Conservation (phyloP, 192 early-diverging fungal species). For the Entomortierella lignicola region DNA sequence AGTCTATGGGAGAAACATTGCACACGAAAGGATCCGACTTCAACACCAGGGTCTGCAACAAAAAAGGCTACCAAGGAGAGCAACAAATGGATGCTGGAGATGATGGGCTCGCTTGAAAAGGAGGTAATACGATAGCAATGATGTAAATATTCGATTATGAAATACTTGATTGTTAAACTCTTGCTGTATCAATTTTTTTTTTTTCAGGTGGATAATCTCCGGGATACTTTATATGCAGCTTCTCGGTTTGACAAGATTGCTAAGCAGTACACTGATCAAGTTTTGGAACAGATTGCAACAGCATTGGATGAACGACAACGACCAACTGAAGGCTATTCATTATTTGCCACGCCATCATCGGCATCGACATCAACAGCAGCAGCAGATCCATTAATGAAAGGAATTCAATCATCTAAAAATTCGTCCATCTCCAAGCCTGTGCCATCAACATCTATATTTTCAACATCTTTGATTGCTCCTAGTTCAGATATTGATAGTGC, state of each 20-base stretch:
- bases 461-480: not conserved
- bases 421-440: slow-evolving; percentile 1
- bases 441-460: not conserved
- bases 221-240: slow-evolving; percentile 36
- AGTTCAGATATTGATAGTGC: slow-evolving; percentile 10
- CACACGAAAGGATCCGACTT: not conserved
- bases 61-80: slow-evolving; percentile 1
- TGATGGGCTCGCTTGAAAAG: slow-evolving; percentile 42
- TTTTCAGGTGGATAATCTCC: slow-evolving; percentile 46
- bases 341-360: not conserved
- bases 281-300: slow-evolving; percentile 42
- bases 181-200: not conserved
- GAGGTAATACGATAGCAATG: slow-evolving; percentile 22
- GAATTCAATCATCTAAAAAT: not conserved
- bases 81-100: slow-evolving; percentile 42
- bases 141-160: not conserved
- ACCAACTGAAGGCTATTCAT: slow-evolving; percentile 21
- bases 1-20: slow-evolving; percentile 49
- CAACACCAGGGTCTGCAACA: not conserved
- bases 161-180: not conserved
- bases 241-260: slow-evolving; percentile 46
- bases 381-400: slow-evolving; percentile 1
- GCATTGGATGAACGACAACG: slow-evolving; percentile 46
- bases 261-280: slow-evolving; percentile 45
- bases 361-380: slow-evolving; percentile 11